Base-by-base conservation (phyloP, 805 yeast genomes). In the Starmera amethionina region DNA sequence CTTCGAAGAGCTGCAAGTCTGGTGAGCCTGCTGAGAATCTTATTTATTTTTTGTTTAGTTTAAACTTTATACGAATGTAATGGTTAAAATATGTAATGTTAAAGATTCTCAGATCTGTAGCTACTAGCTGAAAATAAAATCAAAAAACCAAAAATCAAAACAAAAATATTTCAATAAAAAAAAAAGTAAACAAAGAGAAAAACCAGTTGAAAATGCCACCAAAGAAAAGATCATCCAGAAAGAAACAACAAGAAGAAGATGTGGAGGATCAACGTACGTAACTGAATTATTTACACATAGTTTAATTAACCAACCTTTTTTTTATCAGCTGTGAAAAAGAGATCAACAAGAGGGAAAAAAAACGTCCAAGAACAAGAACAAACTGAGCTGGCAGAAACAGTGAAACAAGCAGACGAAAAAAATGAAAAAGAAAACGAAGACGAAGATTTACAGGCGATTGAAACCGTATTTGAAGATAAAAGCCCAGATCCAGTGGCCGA, bases 151-250 rank as follows among this genome's bases (percentile, higher is more conserved):
- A 10, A 30, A 30, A 30, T n/a, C 31, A 30, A 30, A 30, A 11
- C 31, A 30, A 30, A 29, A 29, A 11, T 6, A 30, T n/a, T 30
- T 30, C 7, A 30, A 11, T 12, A 3, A 4, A 4, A 11, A 12
- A 4, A 8, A 30, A 30, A 30, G 32, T 30, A 14, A 30, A 30
- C 15, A 30, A 14, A 8, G 8, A 30, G 32, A 30, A 30, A 28
- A 10, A 10, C 12, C 13, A 12, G 10, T 10, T 28, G 13, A 8
- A 30, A 29, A 48, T 48, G 56, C 53, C 53, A 4, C 54, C 54
- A 32, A 46, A 42, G 44, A 48, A 42, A 42, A 50, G 49, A 41
- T 41, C 51, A 29, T 18, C 9, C 14, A 28, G 10, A 28, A 29
- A 35, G 15, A 32, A 40, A 31, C 15, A 27, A 19, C 18, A 37